phyloP scores from a whole-genome alignment of 2,329 filamentous ascomycete genomes.

The Endoconidiophora laricicola region DNA sequence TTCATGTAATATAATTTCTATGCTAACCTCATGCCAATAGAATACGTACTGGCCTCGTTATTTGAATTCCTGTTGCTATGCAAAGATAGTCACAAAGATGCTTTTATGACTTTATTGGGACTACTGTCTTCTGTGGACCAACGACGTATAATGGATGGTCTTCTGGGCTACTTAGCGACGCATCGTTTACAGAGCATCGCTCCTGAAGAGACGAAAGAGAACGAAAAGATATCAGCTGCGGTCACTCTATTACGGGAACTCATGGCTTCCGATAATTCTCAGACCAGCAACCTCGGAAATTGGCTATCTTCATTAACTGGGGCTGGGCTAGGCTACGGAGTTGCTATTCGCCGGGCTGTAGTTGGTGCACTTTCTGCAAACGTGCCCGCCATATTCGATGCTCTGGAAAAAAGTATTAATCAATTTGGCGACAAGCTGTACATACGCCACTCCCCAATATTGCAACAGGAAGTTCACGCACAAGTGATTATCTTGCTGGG shows the following conservation, averaged over 20 bases:
- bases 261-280: constrained; percentile 27
- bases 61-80: constrained; percentile 25
- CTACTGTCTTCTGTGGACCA: constrained; percentile 6
- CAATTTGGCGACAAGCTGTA: constrained; percentile 77
- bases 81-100: constrained; percentile 13
- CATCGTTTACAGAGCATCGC: constrained; percentile 24
- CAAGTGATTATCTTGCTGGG: constrained; percentile 64
- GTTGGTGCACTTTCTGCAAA: constrained; percentile 39
- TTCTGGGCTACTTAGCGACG: constrained; percentile 27
- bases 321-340: constrained; percentile 44
- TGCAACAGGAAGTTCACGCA: constrained; percentile 77
- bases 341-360: constrained; percentile 51
- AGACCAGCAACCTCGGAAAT: constrained; percentile 37
- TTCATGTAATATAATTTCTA: not conserved
- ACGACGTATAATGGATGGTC: constrained; percentile 18
- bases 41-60: constrained; percentile 14
- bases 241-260: constrained; percentile 39
- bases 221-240: constrained; percentile 33
- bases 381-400: constrained; percentile 31
- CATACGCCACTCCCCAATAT: constrained; percentile 66
- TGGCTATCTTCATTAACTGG: constrained; percentile 52
- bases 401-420: constrained; percentile 51
- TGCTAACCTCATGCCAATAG: constrained; percentile 6
- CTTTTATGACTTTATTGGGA: constrained; percentile 18
- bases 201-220: constrained; percentile 16